Base-by-base conservation (phyloP, 2,329 filamentous ascomycete genomes). In the Pezicula neosporulosa region DNA sequence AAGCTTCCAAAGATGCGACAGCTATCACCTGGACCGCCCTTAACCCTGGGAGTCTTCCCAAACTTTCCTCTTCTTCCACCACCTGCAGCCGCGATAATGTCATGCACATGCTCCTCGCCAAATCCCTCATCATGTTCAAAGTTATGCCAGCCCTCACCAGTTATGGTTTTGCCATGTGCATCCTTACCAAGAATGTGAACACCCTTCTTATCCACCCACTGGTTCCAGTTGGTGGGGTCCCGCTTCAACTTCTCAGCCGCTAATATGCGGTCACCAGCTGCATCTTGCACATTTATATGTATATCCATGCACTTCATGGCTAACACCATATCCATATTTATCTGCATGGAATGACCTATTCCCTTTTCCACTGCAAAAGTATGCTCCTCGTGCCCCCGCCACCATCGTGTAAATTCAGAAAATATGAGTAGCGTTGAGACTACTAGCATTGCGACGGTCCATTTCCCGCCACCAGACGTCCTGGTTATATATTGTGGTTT, bases 261-360 rank as follows among this genome's bases (percentile, higher is more conserved):
- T 28, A 96, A 78, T 63, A 97, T 96, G 56, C 89, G 85, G 70
- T 99, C 94, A 48, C 94, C 92, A 0, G 90, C 84, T 2, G 93
- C 92, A 69, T 99, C 94, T 74, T 97, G 94, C 47, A 99, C 92
- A 72, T 99, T 97, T 70, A 99, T 77, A 72, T 96, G 89, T n/a
- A 99, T 73, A 66, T 95, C 87, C 51, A 78, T 73, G 76, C 94
- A 99, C 61, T 79, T 75, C 94, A 99, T 99, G 48, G 80, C 80
- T 45, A 99, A 78, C 5, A 97, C 89, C n/a, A 95, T 77, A 71
- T 99, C 94, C 52, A 99, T 76, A 74, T 99, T 99, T 72, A 99
- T 87, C 71, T 97, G 92, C 68, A 99, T 81, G 56, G 85, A 80
- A 70, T 90, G 90, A 3, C 88, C 87, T 37, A 99, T 80, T 59